A percentile compares a stretch with the other conserved stretches of the same genome.
Evolutionary conservation across 2,329 filamentous ascomycete genomes (phyloP).

Genomic region (Phyllosticta citrichinensis): DNA sequence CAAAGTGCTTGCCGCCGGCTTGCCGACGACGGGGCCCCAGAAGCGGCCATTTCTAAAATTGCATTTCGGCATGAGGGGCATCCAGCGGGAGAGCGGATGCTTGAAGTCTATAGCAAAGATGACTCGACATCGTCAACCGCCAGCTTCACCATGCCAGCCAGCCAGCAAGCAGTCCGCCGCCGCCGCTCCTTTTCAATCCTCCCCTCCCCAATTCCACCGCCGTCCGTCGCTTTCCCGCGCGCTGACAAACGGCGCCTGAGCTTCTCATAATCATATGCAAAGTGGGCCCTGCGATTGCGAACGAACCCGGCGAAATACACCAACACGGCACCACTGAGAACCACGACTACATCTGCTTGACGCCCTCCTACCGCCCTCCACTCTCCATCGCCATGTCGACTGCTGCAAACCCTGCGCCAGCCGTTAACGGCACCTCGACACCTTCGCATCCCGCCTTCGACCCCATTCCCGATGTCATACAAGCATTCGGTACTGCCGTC

Average conservation of each 20-base stretch:
- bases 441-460: conserved; percentile 32
- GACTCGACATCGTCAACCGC: background rate
- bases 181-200: background rate
- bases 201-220: background rate
- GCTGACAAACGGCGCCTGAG: background rate
- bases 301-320: background rate
- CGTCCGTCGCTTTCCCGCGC: background rate
- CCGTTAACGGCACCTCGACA: conserved; percentile 4
- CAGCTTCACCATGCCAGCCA: background rate
- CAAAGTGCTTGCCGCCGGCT: background rate
- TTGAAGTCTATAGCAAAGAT: background rate
- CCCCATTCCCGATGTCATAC: conserved; percentile 36
- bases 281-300: background rate
- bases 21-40: background rate
- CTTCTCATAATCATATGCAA: background rate
- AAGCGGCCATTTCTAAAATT: background rate
- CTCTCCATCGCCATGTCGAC: background rate
- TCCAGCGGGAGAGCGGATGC: background rate
- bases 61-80: background rate
- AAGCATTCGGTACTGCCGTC: conserved; percentile 30
- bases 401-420: background rate
- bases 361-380: background rate
- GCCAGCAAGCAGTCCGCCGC: background rate
- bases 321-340: background rate
- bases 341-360: background rate